Percentiles rank a stretch among this genome's conserved stretches.
Conservation (phyloP, 495 filamentous ascomycete genomes). For the Astrothelium macrocarpum region DNA sequence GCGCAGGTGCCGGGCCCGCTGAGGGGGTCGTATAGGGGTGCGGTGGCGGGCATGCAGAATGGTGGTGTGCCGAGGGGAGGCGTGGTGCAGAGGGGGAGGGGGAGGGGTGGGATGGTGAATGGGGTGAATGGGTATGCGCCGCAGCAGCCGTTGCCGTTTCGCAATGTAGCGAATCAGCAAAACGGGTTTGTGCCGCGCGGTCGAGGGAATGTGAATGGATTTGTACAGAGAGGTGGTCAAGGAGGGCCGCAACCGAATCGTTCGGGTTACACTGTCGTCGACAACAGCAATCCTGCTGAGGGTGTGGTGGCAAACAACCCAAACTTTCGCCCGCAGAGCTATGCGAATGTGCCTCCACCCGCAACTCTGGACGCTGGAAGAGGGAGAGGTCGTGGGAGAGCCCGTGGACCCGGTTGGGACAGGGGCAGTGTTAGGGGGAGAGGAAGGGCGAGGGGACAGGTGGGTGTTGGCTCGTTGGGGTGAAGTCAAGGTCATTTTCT, state of each 20-base stretch:
- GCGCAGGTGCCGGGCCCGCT: constrained; percentile 60
- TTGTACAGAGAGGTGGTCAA: constrained; percentile 16
- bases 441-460: constrained; percentile 9
- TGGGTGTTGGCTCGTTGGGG: not conserved
- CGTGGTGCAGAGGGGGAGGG: constrained; percentile 19
- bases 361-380: constrained; percentile 48
- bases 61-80: constrained; percentile 29
- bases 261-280: constrained; percentile 45
- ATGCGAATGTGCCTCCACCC: constrained; percentile 73
- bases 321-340: constrained; percentile 49
- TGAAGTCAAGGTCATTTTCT: not conserved
- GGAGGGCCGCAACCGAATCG: constrained; percentile 31
- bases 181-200: constrained; percentile 13
- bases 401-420: constrained; percentile 30
- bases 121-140: constrained; percentile 13
- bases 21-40: constrained; percentile 62
- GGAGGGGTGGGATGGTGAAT: constrained; percentile 18
- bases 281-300: constrained; percentile 40
- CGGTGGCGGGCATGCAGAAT: constrained; percentile 39
- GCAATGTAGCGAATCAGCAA: constrained; percentile 8
- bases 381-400: constrained; percentile 40
- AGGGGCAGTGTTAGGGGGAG: constrained; percentile 13
- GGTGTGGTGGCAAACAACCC: constrained; percentile 45
- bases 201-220: constrained; percentile 14
- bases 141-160: constrained; percentile 20